Base-by-base conservation (phyloP, 805 yeast species). In the Grigorovia humatica region DNA sequence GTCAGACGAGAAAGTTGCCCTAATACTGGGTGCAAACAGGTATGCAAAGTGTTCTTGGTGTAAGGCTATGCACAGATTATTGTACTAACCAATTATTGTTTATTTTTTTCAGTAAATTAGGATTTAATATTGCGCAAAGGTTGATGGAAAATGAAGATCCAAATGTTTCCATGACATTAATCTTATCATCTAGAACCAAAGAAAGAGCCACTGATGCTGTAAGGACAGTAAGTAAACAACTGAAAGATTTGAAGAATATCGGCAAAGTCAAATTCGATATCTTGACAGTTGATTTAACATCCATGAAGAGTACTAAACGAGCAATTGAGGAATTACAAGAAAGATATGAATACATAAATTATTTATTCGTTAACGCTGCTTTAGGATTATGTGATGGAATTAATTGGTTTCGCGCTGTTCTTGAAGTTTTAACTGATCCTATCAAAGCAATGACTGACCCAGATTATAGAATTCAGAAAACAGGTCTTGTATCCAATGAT, bases 101-200 rank as follows among this genome's bases (percentile, higher is more conserved):
- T 9, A 18, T 23, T 35, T 30, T 30, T 23, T 43, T 27, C 47
- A 78, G 84, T 60, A 88, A 86, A 62, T 76, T 93, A 38, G 99
- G 98, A 8, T 72, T 86, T 55, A 86, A 87, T 59, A 85, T 89
- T 23, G 96, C 93, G 9, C 80, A 83, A 64, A 74, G 97, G 48
- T 71, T 93, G 32, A 72, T 93, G 6, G 83, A 81, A 50, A 75
- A 77, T 43, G 66, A 80, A 2, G 81, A 83, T 9, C 64, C 70
- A 1, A 73, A 74, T 18, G 70, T 71, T 9, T 73, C 85, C 52
- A 61, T 93, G 44, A 89, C 96, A 0, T 72, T 93, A 12, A 79
- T 93, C 13, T 88, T 91, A 12, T 88, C 98, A 0, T 86, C 96
- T 5, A 75, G 99, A 58, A 87, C 96, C 0, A 72, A 88, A 48